phyloP scores from a whole-genome alignment of 352 stramenopile genomes.

The Hyaloperonospora brassicae region DNA sequence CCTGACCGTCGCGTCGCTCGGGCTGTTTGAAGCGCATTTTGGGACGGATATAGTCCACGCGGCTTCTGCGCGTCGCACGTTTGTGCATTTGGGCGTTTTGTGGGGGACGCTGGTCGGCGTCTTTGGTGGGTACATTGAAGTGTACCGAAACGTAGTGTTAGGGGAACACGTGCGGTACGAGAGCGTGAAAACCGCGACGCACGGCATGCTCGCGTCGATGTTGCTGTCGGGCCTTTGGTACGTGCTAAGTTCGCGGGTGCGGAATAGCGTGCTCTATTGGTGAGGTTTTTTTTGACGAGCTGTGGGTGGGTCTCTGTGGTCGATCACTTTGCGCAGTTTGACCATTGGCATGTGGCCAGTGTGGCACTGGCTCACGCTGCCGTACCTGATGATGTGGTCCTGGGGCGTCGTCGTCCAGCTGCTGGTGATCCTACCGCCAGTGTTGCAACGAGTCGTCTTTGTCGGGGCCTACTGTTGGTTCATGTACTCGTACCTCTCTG shows the following conservation, averaged over 20 bases:
- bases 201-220: constrained; percentile 59
- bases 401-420: constrained; percentile 71
- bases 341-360: constrained; percentile 68
- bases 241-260: not conserved
- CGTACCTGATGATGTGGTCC: constrained; percentile 79
- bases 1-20: constrained; percentile 39
- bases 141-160: constrained; percentile 51
- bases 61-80: constrained; percentile 35
- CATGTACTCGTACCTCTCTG: constrained; percentile 62
- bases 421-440: constrained; percentile 48
- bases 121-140: constrained; percentile 63
- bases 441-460: constrained; percentile 60
- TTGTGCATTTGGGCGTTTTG: constrained; percentile 47
- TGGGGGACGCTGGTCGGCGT: constrained; percentile 45
- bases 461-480: constrained; percentile 56
- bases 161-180: constrained; percentile 59
- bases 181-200: constrained; percentile 52
- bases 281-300: not conserved
- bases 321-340: constrained; percentile 28
- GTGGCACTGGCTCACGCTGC: constrained; percentile 64
- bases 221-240: constrained; percentile 48
- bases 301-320: not conserved
- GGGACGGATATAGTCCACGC: constrained; percentile 50
- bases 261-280: not conserved
- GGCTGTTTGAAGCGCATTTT: constrained; percentile 55